Percentiles rank a stretch among this genome's conserved stretches.
Conservation (phyloP, 2,329 filamentous ascomycete genomes). For the Fusarium udum region DNA sequence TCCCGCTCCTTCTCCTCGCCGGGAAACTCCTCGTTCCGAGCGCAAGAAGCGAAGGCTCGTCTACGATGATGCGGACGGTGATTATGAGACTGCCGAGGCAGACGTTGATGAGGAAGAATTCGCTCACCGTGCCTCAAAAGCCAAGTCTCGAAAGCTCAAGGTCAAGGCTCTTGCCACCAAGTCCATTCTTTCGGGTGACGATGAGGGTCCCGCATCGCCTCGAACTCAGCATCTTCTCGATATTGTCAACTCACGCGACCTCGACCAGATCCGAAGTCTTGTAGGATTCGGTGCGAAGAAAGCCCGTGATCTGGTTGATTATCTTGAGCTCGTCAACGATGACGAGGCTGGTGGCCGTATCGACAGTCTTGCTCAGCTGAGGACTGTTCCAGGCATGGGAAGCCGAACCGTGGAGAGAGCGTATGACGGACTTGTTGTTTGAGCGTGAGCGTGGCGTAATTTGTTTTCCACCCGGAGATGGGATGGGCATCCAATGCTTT, state of each 20-base stretch:
- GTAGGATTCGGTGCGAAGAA: constrained; percentile 79
- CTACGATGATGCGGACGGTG: constrained; percentile 50
- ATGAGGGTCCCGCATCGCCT: constrained; percentile 58
- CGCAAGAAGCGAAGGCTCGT: constrained; percentile 45
- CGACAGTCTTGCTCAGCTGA: constrained; percentile 60
- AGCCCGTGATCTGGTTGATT: constrained; percentile 68
- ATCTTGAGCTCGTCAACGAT: constrained; percentile 57
- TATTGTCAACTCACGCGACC: constrained; percentile 78
- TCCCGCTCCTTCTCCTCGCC: constrained; percentile 18
- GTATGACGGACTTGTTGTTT: constrained; percentile 56
- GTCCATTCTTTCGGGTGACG: constrained; percentile 47
- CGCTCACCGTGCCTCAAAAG: constrained; percentile 40
- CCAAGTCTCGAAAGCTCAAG: constrained; percentile 47
- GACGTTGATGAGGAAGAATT: constrained; percentile 53
- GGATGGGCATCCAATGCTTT: constrained; percentile 33
- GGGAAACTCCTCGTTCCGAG: constrained; percentile 39
- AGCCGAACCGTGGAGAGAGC: constrained; percentile 66
- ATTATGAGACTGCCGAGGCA: constrained; percentile 53
- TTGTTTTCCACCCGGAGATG: not conserved
- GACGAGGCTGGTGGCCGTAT: constrained; percentile 54
- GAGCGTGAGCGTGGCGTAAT: not conserved
- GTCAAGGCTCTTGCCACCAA: constrained; percentile 41
- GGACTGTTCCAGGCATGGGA: constrained; percentile 66
- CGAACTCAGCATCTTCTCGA: constrained; percentile 70
- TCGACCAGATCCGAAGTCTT: constrained; percentile 70